Conservation (phyloP, 2,329 filamentous ascomycete genomes). For the Neofusicoccum umdonicola region DNA sequence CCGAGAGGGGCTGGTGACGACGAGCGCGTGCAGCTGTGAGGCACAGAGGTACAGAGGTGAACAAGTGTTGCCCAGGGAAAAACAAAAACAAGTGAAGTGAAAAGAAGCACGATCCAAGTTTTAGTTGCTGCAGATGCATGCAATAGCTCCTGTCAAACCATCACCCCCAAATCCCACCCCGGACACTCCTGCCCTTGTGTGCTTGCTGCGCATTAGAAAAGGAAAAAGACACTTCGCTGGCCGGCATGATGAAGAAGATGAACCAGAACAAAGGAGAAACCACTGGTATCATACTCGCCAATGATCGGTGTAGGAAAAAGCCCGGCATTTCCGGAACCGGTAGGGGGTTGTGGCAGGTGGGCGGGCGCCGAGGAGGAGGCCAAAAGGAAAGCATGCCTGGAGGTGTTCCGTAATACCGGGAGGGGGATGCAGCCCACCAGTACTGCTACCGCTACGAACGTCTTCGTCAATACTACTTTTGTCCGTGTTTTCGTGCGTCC, state of each 20-base stretch:
- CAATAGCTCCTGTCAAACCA: slow-evolving; percentile 12
- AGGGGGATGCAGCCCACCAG: neutral
- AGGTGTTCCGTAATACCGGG: slow-evolving; percentile 1
- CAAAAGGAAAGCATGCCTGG: neutral
- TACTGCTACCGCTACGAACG: neutral
- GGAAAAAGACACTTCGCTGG: neutral
- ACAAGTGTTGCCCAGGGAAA: neutral
- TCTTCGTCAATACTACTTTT: neutral
- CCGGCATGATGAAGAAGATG: neutral
- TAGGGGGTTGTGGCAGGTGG: neutral
- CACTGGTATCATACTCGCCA: slow-evolving; percentile 9
- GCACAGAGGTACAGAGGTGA: neutral
- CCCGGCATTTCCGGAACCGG: neutral
- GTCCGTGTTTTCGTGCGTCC: neutral
- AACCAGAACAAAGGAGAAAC: neutral
- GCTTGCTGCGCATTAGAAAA: neutral
- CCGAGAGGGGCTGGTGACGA: neutral
- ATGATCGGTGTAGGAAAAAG: neutral
- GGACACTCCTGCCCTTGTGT: neutral
- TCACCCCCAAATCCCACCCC: neutral
- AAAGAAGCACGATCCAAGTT: slow-evolving; percentile 10
- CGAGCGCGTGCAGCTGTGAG: slow-evolving; percentile 11
- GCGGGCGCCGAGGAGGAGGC: neutral
- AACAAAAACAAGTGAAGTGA: neutral
- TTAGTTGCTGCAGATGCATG: slow-evolving; percentile 12